Base-by-base conservation (phyloP, 2,329 filamentous ascomycete genomes). In the Gnomoniopsis sp. region DNA sequence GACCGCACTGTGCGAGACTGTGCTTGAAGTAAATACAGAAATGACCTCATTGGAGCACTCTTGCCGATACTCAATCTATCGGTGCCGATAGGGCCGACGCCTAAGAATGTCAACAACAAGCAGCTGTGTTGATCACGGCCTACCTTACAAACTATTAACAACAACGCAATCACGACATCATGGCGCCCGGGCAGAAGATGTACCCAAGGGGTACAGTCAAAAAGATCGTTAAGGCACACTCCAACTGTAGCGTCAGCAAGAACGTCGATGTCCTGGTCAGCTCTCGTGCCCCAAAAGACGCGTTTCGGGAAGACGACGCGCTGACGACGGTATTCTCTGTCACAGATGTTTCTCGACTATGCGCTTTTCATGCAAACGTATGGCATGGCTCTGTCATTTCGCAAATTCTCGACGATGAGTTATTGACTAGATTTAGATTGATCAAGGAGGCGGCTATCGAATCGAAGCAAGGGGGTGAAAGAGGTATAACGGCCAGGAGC, bases 151-250 rank as follows among this genome's bases (percentile, higher is more conserved):
- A 41, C 44, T 23, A 17, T 33, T 10, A 36, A 1, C 49, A 19
- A 23, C n/a, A n/a, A n/a, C n/a, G n/a, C n/a, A 14, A 23, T 34
- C 49, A 30, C 33, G 46, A 6, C 26, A 30, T 58, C 65, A 88
- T 87, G 82, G 85, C 83, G 53, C 76, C 83, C 14, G 79, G 85
- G 22, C 87, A 88, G 69, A 93, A 91, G 66, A 79, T 90, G 15
- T 96, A 96, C 68, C 92, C 92, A 12, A 87, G 92, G 63, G 87
- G 85, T 19, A 95, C 90, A 0, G 80, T 96, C 66, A 95, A 92
- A 74, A 93, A 92, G 73, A 93, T 96, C 61, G 81, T 96, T 68
- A 96, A 96, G 75, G 91, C 91, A 19, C 91, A 96, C 72, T 89
- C 91, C 10, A 88, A 90, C 63, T 86, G 88, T 70, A 88, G 83